Conservation (phyloP, 495 filamentous ascomycete species). For the Cercophora sp. region DNA sequence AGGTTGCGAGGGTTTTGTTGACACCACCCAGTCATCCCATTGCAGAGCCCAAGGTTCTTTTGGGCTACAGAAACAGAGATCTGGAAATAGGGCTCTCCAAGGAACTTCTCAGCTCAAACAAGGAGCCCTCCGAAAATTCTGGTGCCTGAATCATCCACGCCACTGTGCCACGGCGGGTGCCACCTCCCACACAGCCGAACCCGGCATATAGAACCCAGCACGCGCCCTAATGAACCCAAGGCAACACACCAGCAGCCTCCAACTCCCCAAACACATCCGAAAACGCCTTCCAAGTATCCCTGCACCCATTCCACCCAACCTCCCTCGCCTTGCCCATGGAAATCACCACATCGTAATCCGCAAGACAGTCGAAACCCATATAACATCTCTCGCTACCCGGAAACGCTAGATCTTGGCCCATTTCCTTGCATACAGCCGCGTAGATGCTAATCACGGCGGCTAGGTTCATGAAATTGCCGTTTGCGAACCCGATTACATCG, state of each 20-base stretch:
- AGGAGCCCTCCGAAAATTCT: no score
- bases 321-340: constrained; percentile 58
- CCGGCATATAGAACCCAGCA: no score
- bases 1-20: no score
- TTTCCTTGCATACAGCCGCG: constrained; percentile 44
- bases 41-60: no score
- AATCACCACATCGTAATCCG: constrained; percentile 42
- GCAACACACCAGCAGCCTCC: constrained; percentile 35
- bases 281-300: constrained; percentile 52
- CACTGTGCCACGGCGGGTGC: no score
- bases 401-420: constrained; percentile 44
- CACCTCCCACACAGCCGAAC: no score
- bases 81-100: no score
- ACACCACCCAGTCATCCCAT: no score
- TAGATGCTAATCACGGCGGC: constrained; percentile 48
- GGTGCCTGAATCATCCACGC: no score
- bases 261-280: constrained; percentile 44
- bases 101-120: no score
- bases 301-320: constrained; percentile 45
- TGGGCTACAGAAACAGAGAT: no score
- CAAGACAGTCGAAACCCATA: constrained; percentile 44
- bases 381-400: constrained; percentile 49
- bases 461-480: constrained; percentile 57
- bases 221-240: constrained; percentile 17
- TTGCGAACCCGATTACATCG: constrained; percentile 47